A percentile compares a stretch with the other conserved stretches of the same genome.
phyloP scores from a whole-genome alignment of 306 rosid species.

The Sindora glabra region DNA sequence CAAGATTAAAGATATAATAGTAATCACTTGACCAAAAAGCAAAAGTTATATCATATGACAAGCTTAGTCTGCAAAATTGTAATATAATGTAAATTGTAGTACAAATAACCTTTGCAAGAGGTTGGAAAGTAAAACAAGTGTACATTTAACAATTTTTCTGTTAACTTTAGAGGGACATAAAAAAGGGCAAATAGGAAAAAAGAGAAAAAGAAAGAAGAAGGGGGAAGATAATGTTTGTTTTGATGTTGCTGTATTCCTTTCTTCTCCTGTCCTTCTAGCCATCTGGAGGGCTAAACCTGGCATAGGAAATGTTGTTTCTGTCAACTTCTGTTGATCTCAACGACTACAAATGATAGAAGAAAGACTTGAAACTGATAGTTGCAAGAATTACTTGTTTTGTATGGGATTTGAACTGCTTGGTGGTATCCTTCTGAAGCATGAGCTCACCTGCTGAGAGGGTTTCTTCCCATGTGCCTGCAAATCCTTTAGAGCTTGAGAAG shows the following conservation, averaged over 20 bases:
- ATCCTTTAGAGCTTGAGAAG: slow-evolving; percentile 24
- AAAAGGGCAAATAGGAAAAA: neutral
- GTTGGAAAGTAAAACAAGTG: neutral
- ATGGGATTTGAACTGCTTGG: slow-evolving; percentile 57
- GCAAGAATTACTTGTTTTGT: slow-evolving; percentile 54
- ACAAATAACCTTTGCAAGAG: neutral
- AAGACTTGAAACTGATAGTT: slow-evolving; percentile 19
- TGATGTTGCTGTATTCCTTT: slow-evolving; percentile 6
- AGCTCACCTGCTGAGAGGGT: slow-evolving; percentile 31
- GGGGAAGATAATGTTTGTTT: neutral
- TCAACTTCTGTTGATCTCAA: slow-evolving; percentile 18
- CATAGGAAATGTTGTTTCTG: slow-evolving; percentile 17
- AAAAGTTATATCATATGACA: too few species aligned
- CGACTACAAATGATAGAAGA: slow-evolving; percentile 9
- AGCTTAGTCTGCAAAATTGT: slow-evolving; percentile 24
- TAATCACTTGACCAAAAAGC: too few species aligned
- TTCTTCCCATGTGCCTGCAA: slow-evolving; percentile 29
- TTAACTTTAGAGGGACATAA: neutral
- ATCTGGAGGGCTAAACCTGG: slow-evolving; percentile 49
- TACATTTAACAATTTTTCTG: neutral
- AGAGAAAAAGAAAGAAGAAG: neutral
- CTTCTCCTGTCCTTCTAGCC: slow-evolving; percentile 27
- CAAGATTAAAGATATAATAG: too few species aligned
- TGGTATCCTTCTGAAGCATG: slow-evolving; percentile 51
- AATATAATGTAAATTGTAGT: slow-evolving; percentile 24